Percentiles rank a stretch among this genome's conserved stretches.
phyloP scores from a whole-genome alignment of 2,329 filamentous ascomycete genomes.

The Fusarium sp. region DNA sequence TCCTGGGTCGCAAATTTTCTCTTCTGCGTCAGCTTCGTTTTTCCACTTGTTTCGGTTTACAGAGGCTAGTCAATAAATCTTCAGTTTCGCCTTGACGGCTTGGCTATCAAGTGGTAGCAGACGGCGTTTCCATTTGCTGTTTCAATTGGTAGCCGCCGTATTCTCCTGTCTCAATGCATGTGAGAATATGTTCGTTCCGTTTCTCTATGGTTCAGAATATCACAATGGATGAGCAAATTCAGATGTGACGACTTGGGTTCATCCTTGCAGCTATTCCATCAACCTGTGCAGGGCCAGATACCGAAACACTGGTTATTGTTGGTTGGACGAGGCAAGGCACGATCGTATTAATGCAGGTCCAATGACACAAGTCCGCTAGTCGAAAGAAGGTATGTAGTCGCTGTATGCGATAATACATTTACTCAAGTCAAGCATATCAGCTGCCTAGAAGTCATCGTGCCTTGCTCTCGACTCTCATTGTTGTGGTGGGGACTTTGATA shows the following conservation, averaged over 20 bases:
- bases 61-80: not conserved
- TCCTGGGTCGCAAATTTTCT: not conserved
- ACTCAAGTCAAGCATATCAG: not conserved
- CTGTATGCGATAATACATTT: not conserved
- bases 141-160: constrained; percentile 30
- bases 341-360: constrained; percentile 18
- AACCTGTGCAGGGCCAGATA: constrained; percentile 2
- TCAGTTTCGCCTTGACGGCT: not conserved
- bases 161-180: not conserved
- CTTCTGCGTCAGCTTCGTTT: not conserved
- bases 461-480: not conserved
- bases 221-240: not conserved
- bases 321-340: constrained; percentile 10
- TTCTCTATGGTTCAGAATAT: not conserved
- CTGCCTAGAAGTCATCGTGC: not conserved
- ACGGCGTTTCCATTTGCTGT: constrained; percentile 19
- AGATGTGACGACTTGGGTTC: not conserved
- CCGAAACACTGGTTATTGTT: constrained; percentile 16
- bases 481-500: not conserved
- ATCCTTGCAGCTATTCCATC: not conserved
- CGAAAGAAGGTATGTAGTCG: not conserved
- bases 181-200: not conserved
- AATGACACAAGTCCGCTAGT: not conserved
- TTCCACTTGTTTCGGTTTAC: not conserved
- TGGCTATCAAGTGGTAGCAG: not conserved